These are phyloP conservation scores for Metarhizium album DNA, from an alignment of 2,329 filamentous ascomycete species.

Conservation along the genomic window DNA sequence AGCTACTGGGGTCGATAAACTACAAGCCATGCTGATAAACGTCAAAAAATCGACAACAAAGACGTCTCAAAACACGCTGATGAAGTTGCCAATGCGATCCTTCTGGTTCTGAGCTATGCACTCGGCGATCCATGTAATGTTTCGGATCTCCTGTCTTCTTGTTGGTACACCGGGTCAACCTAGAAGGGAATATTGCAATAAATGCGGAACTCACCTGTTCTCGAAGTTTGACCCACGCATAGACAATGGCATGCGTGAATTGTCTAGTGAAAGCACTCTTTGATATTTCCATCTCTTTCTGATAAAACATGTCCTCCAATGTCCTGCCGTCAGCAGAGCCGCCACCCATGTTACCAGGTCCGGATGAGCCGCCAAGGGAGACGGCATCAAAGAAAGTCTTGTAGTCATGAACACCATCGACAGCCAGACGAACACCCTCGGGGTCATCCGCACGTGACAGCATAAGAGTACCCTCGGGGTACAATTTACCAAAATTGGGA, in stretches of 20 bases:
- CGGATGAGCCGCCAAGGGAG: slow-evolving; percentile 59
- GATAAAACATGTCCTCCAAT: slow-evolving; percentile 95
- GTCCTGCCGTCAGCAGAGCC: slow-evolving; percentile 75
- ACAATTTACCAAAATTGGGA: slow-evolving; percentile 79
- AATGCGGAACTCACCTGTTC: slow-evolving; percentile 77
- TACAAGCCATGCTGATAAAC: slow-evolving; percentile 27
- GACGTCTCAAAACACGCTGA: slow-evolving; percentile 73
- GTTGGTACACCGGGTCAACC: slow-evolving; percentile 19
- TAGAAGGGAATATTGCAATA: neutral
- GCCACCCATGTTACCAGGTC: slow-evolving; percentile 76
- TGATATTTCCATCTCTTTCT: slow-evolving; percentile 98
- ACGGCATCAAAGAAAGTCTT: slow-evolving; percentile 92
- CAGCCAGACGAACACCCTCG: slow-evolving; percentile 84
- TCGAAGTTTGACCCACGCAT: slow-evolving; percentile 93
- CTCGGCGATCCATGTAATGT: slow-evolving; percentile 99
- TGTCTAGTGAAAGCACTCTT: slow-evolving; percentile 93
- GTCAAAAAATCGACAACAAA: neutral
- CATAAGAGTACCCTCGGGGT: slow-evolving; percentile 92
- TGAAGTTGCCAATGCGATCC: slow-evolving; percentile 97
- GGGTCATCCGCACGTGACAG: slow-evolving; percentile 89
- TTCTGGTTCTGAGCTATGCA: slow-evolving; percentile 99
- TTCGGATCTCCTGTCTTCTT: slow-evolving; percentile 78
- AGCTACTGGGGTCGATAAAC: slow-evolving; percentile 26
- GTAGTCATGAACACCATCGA: slow-evolving; percentile 89
- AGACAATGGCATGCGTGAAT: slow-evolving; percentile 90